Percentiles rank a stretch among this genome's conserved stretches.
phyloP scores from a whole-genome alignment of 345 rosid genomes.

The Psidium friedrichsthalianum region DNA sequence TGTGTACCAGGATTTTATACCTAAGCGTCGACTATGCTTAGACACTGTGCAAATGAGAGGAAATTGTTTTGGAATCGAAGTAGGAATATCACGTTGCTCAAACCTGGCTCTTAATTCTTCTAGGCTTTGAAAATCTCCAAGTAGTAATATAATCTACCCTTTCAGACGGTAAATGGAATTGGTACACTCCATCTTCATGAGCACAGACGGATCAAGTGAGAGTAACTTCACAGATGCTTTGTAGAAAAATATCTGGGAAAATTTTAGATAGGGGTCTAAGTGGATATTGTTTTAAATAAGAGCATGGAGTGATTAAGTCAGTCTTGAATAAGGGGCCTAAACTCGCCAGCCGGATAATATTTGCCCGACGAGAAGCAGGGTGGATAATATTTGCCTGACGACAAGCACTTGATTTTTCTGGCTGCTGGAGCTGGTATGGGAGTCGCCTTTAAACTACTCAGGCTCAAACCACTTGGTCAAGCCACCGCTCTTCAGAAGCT shows the following conservation, averaged over 20 bases:
- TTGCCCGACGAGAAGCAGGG: no score
- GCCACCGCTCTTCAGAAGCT: no score
- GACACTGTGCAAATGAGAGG: not conserved
- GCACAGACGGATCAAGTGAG: not conserved
- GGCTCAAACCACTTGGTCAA: no score
- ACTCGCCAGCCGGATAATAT: no score
- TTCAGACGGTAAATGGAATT: not conserved
- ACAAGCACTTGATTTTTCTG: no score
- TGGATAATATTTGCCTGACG: no score
- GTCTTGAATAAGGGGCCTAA: no score
- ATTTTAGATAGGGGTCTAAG: no score
- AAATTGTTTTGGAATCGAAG: not conserved
- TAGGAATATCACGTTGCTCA: not conserved
- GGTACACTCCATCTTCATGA: not conserved
- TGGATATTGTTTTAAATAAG: no score
- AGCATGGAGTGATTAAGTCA: no score
- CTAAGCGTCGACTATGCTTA: not conserved
- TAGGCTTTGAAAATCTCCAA: not conserved
- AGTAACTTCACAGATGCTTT: not conserved
- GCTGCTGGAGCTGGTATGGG: no score
- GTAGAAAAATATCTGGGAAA: not conserved
- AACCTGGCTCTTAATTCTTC: not conserved
- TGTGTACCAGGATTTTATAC: not conserved
- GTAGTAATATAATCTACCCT: not conserved
- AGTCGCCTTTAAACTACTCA: no score